Percentiles rank a stretch among this genome's conserved stretches.
Evolutionary conservation across 2,329 filamentous ascomycete species (phyloP).

Genomic region (Colletotrichum sp.): DNA sequence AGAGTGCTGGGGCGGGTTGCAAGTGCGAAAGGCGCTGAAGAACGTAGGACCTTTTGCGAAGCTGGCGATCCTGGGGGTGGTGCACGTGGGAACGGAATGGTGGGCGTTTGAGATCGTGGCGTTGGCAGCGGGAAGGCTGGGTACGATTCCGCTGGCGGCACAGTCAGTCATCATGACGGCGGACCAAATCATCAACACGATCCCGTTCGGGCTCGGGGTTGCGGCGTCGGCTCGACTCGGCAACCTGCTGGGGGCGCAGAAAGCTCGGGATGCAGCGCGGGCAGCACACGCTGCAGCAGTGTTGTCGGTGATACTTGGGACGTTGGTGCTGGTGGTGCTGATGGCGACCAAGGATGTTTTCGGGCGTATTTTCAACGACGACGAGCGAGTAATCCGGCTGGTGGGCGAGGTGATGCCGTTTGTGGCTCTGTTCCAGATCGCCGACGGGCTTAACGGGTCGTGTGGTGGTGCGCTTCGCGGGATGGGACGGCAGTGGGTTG

Average conservation of each 20-base stretch:
- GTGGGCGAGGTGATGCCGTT: constrained; percentile 83
- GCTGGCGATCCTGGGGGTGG: constrained; percentile 75
- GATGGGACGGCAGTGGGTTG: constrained; percentile 87
- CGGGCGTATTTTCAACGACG: constrained; percentile 82
- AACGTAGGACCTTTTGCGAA: constrained; percentile 75
- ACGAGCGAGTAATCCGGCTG: constrained; percentile 72
- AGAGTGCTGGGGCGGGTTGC: constrained; percentile 80
- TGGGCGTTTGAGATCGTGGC: constrained; percentile 95
- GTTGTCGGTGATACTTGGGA: constrained; percentile 73
- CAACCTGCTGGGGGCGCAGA: constrained; percentile 76
- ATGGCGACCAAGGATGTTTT: constrained; percentile 76
- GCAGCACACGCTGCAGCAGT: constrained; percentile 79
- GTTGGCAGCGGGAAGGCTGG: constrained; percentile 79
- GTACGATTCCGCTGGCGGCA: constrained; percentile 79
- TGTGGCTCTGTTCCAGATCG: constrained; percentile 89
- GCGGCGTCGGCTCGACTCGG: constrained; percentile 80
- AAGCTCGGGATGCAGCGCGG: constrained; percentile 68
- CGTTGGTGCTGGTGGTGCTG: constrained; percentile 69
- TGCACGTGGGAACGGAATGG: constrained; percentile 92
- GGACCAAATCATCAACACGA: constrained; percentile 83
- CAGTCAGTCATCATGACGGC: constrained; percentile 92
- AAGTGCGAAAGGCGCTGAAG: constrained; percentile 65
- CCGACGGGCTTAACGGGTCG: constrained; percentile 84
- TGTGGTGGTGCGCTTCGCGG: constrained; percentile 83
- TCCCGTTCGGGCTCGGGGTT: constrained; percentile 86